These are phyloP conservation scores for Emmonsia crescens DNA, from an alignment of 2,329 filamentous ascomycete species.

Conservation along the genomic window DNA sequence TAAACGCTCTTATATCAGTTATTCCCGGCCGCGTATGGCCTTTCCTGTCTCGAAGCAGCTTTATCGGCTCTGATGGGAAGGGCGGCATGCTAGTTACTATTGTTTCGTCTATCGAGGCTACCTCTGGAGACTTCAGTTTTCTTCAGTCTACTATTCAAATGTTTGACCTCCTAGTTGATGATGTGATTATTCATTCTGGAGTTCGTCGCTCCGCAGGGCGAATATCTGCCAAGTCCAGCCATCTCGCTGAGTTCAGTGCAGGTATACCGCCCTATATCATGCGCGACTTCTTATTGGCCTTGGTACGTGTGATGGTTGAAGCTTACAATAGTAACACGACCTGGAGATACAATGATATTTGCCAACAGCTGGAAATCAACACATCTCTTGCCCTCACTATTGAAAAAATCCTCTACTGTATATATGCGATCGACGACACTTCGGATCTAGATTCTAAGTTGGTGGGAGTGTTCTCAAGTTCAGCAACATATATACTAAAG, in stretches of 20 bases:
- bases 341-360: slow-evolving; percentile 66
- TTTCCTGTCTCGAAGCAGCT: slow-evolving; percentile 66
- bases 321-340: slow-evolving; percentile 75
- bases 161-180: slow-evolving; percentile 65
- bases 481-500: slow-evolving; percentile 65
- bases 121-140: slow-evolving; percentile 65
- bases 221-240: slow-evolving; percentile 21
- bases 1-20: slow-evolving; percentile 59
- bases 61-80: slow-evolving; percentile 66
- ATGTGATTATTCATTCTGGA: slow-evolving; percentile 51
- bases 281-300: slow-evolving; percentile 57
- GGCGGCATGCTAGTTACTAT: slow-evolving; percentile 68
- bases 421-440: slow-evolving; percentile 62
- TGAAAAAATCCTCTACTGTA: slow-evolving; percentile 58
- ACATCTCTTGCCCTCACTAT: slow-evolving; percentile 58
- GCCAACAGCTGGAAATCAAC: slow-evolving; percentile 60
- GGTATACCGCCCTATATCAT: slow-evolving; percentile 71
- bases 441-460: slow-evolving; percentile 39
- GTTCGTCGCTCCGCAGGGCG: slow-evolving; percentile 29
- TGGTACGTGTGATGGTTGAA: slow-evolving; percentile 66
- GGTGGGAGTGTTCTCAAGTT: slow-evolving; percentile 55
- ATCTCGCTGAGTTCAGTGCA: slow-evolving; percentile 44
- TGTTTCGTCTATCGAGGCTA: slow-evolving; percentile 71
- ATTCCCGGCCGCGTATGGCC: slow-evolving; percentile 83
- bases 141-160: slow-evolving; percentile 62